Percentiles rank a stretch among this genome's conserved stretches.
Evolutionary conservation across 768 basidiomycete genomes (phyloP).

Genomic region (Asterophora lycoperdoides): DNA sequence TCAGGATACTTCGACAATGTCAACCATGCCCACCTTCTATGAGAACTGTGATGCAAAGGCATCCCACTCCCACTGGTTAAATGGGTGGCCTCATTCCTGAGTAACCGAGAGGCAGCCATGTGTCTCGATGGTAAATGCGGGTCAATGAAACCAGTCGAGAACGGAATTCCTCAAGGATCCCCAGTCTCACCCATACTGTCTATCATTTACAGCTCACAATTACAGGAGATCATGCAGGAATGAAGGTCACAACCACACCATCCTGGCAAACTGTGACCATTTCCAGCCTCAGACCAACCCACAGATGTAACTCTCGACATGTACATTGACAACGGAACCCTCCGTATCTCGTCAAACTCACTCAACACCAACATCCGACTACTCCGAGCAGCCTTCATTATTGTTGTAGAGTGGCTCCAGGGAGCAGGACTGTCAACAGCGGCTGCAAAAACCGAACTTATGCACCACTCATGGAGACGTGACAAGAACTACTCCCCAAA

Average conservation of each 20-base stretch:
- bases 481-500: background rate
- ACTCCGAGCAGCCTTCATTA: conserved; percentile 16
- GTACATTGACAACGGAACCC: conserved; percentile 30
- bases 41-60: conserved; percentile 18
- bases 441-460: conserved; percentile 22
- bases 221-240: conserved; percentile 18
- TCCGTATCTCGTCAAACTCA: conserved; percentile 21
- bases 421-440: conserved; percentile 18
- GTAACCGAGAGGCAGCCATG: conserved; percentile 20
- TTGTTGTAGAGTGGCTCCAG: conserved; percentile 13
- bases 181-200: too few species aligned
- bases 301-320: conserved; percentile 17
- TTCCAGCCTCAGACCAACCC: conserved; percentile 13
- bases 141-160: conserved; percentile 23
- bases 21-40: conserved; percentile 20
- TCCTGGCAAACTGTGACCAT: background rate
- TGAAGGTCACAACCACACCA: conserved; percentile 1
- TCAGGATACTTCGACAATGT: conserved; percentile 28
- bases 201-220: too few species aligned
- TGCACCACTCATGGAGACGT: conserved; percentile 22
- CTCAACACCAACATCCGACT: conserved; percentile 13
- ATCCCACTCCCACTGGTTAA: too few species aligned
- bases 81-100: conserved; percentile 23
- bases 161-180: too few species aligned
- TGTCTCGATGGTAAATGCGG: conserved; percentile 21